These are phyloP conservation scores for Wickerhamiella hasegawae DNA, from an alignment of 805 yeast species.

Conservation along the genomic window DNA sequence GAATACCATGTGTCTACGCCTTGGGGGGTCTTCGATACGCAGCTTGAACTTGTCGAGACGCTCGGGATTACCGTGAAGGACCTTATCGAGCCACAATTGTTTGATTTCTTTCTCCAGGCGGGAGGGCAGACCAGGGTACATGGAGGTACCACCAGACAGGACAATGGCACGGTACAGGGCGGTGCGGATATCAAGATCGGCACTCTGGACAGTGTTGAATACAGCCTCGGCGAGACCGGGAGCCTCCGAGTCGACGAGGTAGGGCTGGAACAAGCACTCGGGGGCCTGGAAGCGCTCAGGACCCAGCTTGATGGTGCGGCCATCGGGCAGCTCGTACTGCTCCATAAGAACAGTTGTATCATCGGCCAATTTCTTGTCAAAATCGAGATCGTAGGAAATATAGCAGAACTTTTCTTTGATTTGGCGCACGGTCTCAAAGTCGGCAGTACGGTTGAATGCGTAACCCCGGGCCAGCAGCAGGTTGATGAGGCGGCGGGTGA, in stretches of 20 bases:
- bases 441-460: constrained; percentile 96
- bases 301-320: constrained; percentile 83
- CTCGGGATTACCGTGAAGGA: constrained; percentile 71
- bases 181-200: constrained; percentile 85
- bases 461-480: constrained; percentile 87
- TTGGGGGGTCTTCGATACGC: constrained; percentile 94
- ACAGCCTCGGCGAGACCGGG: constrained; percentile 91
- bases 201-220: constrained; percentile 84
- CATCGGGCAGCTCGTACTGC: constrained; percentile 88
- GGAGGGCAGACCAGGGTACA: constrained; percentile 97
- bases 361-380: constrained; percentile 72
- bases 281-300: constrained; percentile 95
- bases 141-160: constrained; percentile 91
- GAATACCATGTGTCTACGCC: constrained; percentile 97
- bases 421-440: constrained; percentile 95
- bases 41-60: constrained; percentile 80
- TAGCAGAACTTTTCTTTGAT: constrained; percentile 93
- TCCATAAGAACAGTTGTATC: constrained; percentile 95
- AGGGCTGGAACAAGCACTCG: constrained; percentile 93
- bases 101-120: constrained; percentile 90
- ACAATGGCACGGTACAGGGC: constrained; percentile 84
- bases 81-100: constrained; percentile 87
- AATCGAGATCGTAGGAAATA: constrained; percentile 83
- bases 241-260: constrained; percentile 86
- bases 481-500: constrained; percentile 87